A percentile compares a stretch with the other conserved stretches of the same genome.
Evolutionary conservation across 495 filamentous ascomycete species (phyloP).

Genomic region (Niebla homalea): DNA sequence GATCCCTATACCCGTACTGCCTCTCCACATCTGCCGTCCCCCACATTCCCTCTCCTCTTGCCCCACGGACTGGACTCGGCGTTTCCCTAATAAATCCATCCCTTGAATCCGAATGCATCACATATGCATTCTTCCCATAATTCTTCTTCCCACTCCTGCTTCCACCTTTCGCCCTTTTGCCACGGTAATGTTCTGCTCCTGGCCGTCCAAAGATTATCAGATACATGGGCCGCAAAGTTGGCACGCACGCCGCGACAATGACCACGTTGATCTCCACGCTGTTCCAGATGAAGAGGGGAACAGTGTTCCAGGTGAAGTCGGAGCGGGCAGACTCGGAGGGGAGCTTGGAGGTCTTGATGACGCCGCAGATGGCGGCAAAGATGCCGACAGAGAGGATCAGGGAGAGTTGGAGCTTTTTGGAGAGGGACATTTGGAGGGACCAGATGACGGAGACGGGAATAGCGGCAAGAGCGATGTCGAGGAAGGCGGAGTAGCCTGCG

Average conservation of each 20-base stretch:
- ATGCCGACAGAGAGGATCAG: neutral
- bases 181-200: neutral
- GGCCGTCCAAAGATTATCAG: neutral
- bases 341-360: slow-evolving; percentile 1
- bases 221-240: neutral
- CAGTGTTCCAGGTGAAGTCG: neutral
- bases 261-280: slow-evolving; percentile 2
- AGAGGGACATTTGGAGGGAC: neutral
- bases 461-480: neutral
- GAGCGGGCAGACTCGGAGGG: neutral
- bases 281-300: neutral
- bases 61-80: no score
- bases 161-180: no score
- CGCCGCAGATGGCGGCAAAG: slow-evolving; percentile 1
- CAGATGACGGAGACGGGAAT: slow-evolving; percentile 1
- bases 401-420: slow-evolving; percentile 1
- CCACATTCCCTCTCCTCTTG: no score
- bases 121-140: no score
- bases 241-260: neutral
- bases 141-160: no score
- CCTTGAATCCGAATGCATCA: no score
- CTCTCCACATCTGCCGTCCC: neutral
- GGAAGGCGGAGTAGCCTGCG: neutral
- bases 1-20: neutral
- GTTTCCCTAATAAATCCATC: no score